Conservation (phyloP, 805 yeast genomes). For the Candida oleophila region DNA sequence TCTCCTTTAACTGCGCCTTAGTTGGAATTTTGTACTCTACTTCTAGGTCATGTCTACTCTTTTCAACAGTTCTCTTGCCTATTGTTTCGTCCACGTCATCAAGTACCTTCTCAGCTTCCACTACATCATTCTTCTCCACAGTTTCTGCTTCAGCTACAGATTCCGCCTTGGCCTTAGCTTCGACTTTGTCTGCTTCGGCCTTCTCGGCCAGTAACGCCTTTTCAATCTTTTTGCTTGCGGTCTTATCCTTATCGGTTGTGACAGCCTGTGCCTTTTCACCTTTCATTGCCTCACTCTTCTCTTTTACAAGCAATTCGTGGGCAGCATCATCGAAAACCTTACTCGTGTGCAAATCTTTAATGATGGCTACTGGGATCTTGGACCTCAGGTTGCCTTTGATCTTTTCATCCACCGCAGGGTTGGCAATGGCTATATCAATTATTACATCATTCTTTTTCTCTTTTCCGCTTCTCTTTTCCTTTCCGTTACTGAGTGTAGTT, state of each 20-base stretch:
- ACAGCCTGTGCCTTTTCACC: slow-evolving; percentile 5
- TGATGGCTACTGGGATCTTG: slow-evolving; percentile 26
- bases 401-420: slow-evolving; percentile 27
- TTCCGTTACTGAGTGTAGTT: slow-evolving; percentile 5
- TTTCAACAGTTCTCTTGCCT: slow-evolving; percentile 1
- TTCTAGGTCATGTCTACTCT: slow-evolving; percentile 17
- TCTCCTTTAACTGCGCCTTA: slow-evolving; percentile 29
- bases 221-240: slow-evolving; percentile 13
- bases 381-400: slow-evolving; percentile 37
- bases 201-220: slow-evolving; percentile 6
- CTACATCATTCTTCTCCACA: not conserved
- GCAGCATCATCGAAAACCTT: slow-evolving; percentile 29
- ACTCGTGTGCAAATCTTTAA: slow-evolving; percentile 25
- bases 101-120: slow-evolving; percentile 5
- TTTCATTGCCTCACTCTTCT: slow-evolving; percentile 4
- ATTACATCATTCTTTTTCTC: slow-evolving; percentile 29
- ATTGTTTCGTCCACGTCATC: slow-evolving; percentile 6
- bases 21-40: slow-evolving; percentile 29
- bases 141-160: slow-evolving; percentile 7
- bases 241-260: slow-evolving; percentile 15
- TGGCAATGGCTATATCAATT: slow-evolving; percentile 38
- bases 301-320: slow-evolving; percentile 12
- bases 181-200: slow-evolving; percentile 1
- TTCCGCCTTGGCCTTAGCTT: slow-evolving; percentile 5
- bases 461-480: slow-evolving; percentile 5